A percentile compares a stretch with the other conserved stretches of the same genome.
These are phyloP conservation scores for Lactifluus rugatus DNA, from an alignment of 768 basidiomycete genomes.

Conservation along the genomic window DNA sequence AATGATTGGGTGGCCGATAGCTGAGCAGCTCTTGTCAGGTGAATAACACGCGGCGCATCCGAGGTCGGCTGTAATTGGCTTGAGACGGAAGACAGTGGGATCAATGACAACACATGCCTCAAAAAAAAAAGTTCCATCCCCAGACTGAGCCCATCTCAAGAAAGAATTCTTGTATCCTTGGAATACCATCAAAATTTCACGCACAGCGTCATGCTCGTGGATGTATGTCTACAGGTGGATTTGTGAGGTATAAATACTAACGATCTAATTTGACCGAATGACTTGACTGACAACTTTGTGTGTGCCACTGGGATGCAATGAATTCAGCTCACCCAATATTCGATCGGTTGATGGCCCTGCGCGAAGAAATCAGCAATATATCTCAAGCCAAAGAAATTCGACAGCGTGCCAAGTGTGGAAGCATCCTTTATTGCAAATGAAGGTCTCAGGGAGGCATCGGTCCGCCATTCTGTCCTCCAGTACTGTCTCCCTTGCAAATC, in stretches of 20 bases:
- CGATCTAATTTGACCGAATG: not conserved
- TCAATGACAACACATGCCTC: constrained; percentile 19
- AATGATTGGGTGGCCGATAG: constrained; percentile 53
- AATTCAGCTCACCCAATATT: constrained; percentile 28
- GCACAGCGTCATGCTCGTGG: constrained; percentile 63
- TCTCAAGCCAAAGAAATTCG: not conserved
- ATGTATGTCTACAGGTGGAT: constrained; percentile 46
- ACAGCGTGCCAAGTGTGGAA: constrained; percentile 54
- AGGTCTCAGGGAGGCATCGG: constrained; percentile 32
- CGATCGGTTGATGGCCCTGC: constrained; percentile 39
- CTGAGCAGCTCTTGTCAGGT: constrained; percentile 59
- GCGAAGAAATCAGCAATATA: not conserved
- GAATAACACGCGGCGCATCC: constrained; percentile 50
- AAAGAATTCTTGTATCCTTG: constrained; percentile 63
- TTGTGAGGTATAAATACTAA: constrained; percentile 19
- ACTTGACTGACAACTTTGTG: constrained; percentile 2
- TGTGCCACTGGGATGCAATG: not conserved
- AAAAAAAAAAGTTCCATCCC: constrained; percentile 27
- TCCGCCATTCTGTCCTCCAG: constrained; percentile 61
- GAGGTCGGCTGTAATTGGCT: constrained; percentile 33
- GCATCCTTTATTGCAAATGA: constrained; percentile 59
- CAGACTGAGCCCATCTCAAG: constrained; percentile 28
- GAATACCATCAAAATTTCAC: constrained; percentile 65
- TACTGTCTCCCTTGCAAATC: constrained; percentile 56
- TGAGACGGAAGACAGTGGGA: not conserved